phyloP scores from a whole-genome alignment of 176 grass and related monocot genomes.

The Eragrostis curvula region DNA sequence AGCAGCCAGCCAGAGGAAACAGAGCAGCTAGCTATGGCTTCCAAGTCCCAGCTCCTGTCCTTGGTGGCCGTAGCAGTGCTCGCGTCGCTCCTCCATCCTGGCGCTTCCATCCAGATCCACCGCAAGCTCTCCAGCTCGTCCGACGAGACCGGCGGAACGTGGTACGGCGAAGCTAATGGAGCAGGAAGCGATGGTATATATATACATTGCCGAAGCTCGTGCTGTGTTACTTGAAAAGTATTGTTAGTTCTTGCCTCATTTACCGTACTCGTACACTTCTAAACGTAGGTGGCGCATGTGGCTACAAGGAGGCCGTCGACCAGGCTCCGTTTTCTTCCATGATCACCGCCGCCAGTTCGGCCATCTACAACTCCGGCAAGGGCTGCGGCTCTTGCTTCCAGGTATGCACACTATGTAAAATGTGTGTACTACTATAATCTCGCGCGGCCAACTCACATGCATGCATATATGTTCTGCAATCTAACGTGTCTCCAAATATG shows the following conservation, averaged over 20 bases:
- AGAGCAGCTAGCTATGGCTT: slow-evolving; percentile 41
- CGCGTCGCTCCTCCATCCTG: slow-evolving; percentile 24
- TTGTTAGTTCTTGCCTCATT: not conserved
- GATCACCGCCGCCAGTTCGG: slow-evolving; percentile 61
- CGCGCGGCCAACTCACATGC: not conserved
- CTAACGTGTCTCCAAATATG: too few relatives aligned
- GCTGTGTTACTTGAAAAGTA: not conserved
- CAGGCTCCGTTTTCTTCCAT: slow-evolving; percentile 65
- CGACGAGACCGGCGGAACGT: slow-evolving; percentile 50
- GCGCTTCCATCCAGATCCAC: slow-evolving; percentile 41
- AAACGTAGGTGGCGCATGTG: slow-evolving; percentile 64
- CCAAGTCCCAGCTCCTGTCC: slow-evolving; percentile 7
- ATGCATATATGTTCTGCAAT: not conserved
- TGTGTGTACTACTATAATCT: not conserved
- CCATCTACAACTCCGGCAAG: slow-evolving; percentile 55
- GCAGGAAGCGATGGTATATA: slow-evolving; percentile 81
- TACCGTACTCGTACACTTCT: not conserved
- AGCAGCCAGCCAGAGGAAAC: too few relatives aligned
- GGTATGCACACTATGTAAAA: not conserved
- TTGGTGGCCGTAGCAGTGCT: slow-evolving; percentile 13
- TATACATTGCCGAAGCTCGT: not conserved
- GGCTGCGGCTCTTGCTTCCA: slow-evolving; percentile 76
- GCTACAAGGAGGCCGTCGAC: slow-evolving; percentile 56
- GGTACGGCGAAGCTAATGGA: slow-evolving; percentile 66
- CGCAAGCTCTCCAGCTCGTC: slow-evolving; percentile 64